Conservation (phyloP, 352 stramenopile species). For the Globisporangium heterothallicum region DNA sequence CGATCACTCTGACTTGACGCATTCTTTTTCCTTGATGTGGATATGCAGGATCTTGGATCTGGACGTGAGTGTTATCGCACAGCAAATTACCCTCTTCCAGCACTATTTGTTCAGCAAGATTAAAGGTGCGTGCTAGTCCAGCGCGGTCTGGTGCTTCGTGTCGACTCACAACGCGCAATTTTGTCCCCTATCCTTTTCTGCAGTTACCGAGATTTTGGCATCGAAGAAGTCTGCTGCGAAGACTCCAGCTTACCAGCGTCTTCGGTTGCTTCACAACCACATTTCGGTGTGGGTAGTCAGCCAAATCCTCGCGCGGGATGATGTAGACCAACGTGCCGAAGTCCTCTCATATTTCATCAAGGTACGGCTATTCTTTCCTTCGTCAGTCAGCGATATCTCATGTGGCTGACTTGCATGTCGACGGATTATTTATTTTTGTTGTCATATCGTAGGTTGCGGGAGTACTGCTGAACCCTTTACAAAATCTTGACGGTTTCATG, state of each 20-base stretch:
- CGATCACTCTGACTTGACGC: background rate
- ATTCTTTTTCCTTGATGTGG: constrained; percentile 8
- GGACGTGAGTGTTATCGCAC: constrained; percentile 68
- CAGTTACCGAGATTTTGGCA: constrained; percentile 76
- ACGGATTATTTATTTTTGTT: background rate
- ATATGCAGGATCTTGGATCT: constrained; percentile 63
- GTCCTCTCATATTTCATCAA: constrained; percentile 84
- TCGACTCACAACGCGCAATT: background rate
- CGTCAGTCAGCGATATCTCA: background rate
- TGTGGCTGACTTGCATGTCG: background rate
- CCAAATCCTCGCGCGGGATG: constrained; percentile 68
- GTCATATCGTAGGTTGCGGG: constrained; percentile 41
- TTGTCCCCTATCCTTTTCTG: background rate
- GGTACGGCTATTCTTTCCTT: no score
- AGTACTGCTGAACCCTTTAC: constrained; percentile 64
- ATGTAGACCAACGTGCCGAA: constrained; percentile 75
- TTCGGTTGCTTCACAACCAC: constrained; percentile 81
- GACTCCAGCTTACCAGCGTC: constrained; percentile 76
- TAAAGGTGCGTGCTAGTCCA: constrained; percentile 36
- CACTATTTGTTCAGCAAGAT: constrained; percentile 88
- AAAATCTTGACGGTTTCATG: constrained; percentile 88
- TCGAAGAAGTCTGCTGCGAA: constrained; percentile 72
- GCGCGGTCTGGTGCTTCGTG: background rate
- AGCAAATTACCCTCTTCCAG: constrained; percentile 83
- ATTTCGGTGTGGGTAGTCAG: constrained; percentile 84